phyloP scores from a whole-genome alignment of 441 rosid genomes.

The Erysimum cheiri region DNA sequence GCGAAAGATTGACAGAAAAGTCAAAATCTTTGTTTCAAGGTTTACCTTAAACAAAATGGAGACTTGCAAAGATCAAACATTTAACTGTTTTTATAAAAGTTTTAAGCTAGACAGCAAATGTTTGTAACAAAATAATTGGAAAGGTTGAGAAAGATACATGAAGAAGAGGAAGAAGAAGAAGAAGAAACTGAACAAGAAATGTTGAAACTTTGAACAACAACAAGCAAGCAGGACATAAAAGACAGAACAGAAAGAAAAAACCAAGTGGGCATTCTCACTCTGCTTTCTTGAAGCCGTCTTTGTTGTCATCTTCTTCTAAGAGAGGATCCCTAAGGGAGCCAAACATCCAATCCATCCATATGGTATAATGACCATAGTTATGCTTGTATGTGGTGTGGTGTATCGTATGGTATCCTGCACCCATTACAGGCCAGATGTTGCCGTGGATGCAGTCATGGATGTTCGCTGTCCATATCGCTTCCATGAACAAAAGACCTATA shows the following conservation, averaged over 20 bases:
- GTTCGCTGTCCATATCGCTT: slow-evolving; percentile 89
- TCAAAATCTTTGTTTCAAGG: slow-evolving; percentile 2
- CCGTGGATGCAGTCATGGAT: slow-evolving; percentile 92
- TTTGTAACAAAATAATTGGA: slow-evolving; percentile 9
- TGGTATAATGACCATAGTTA: slow-evolving; percentile 93
- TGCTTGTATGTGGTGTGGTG: slow-evolving; percentile 94
- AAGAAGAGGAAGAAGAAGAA: not conserved
- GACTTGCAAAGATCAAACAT: slow-evolving; percentile 19
- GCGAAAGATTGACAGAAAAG: not conserved
- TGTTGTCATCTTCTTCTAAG: slow-evolving; percentile 49
- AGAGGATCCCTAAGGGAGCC: slow-evolving; percentile 81
- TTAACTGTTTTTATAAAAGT: not conserved
- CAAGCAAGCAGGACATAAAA: slow-evolving; percentile 29
- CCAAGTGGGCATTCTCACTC: slow-evolving; percentile 43
- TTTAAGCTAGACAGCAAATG: slow-evolving; percentile 30
- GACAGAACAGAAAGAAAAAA: not conserved
- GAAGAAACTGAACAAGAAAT: not conserved
- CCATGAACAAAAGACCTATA: slow-evolving; percentile 74
- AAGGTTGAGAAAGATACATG: slow-evolving; percentile 7
- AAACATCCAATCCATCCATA: slow-evolving; percentile 98
- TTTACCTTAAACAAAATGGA: not conserved
- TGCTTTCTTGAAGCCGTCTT: slow-evolving; percentile 47
- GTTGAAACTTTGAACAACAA: slow-evolving; percentile 34
- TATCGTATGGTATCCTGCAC: slow-evolving; percentile 98
- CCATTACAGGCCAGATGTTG: slow-evolving; percentile 90